Evolutionary conservation across 2,329 filamentous ascomycete species (phyloP), one percentile per base, ranked within the genome.

Genomic region (Hypoxylon sp.): DNA sequence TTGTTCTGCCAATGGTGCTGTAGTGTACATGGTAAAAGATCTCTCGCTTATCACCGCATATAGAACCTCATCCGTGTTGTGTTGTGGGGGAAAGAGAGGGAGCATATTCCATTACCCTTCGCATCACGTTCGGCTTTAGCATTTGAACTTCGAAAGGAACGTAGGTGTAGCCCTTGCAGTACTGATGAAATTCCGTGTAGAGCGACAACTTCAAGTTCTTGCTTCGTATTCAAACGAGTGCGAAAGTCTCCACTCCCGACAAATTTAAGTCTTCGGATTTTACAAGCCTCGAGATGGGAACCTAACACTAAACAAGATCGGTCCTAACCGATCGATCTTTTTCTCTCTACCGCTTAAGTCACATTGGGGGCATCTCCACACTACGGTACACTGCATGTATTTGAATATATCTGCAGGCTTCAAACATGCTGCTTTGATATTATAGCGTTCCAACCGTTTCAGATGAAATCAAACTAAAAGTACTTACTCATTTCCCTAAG

Each of bases 321-420:
- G 31, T 51, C 39, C 33, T 46, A 39, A 61, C 61, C 56, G 37
- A 35, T 14, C 22, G 39, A 54, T 55, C 35, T 26, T 52, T 60
- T 35, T 29, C 22, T 22, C 46, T 11, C 19, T 42, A 17, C n/a
- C 19, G 29, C 8, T 8, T 42, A 19, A 4, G 33, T 33, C 46
- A 19, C 26, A 42, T 48, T 11, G 19, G 19, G 37, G 8, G 29
- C 13, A 33, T 11, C 17, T 44, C 24, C 24, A 39, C 35, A 26
- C 22, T 26, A 37, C n/a, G n/a, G n/a, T n/a, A n/a, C 19, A 22
- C 19, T 22, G 19, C 19, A 22, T 22, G 19, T 22, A 22, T 35
- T 48, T 24, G 52, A 29, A 31, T 26, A 52, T 39, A 42, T 26
- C 42, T 24, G 17, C 44, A 54, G 48, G 29, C 51, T 24, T 51